Evolutionary conservation across 805 yeast genomes (phyloP).

Genomic region (Tetrapisispora pingtungensis): DNA sequence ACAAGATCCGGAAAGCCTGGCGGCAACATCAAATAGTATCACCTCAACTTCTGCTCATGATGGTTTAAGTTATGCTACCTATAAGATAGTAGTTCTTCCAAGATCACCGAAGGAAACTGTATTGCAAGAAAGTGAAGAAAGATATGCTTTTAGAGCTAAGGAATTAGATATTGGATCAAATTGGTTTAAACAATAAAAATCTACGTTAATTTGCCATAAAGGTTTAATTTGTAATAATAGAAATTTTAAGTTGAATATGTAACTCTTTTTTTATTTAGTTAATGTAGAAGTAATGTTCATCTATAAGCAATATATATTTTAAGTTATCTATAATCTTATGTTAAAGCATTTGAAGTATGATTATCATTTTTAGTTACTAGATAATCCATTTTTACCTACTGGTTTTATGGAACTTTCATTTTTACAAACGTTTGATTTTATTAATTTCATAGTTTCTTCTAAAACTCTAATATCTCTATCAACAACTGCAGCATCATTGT

Average conservation of each 20-base stretch:
- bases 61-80: slow-evolving; percentile 65
- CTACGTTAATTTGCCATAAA: too few relatives aligned
- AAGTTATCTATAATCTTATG: too few relatives aligned
- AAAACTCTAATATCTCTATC: slow-evolving; percentile 66
- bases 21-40: not conserved
- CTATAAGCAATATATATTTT: too few relatives aligned
- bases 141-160: not conserved
- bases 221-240: too few relatives aligned
- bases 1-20: not conserved
- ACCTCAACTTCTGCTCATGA: slow-evolving; percentile 41
- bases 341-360: too few relatives aligned
- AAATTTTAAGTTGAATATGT: not conserved
- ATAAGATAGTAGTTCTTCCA: slow-evolving; percentile 28
- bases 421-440: slow-evolving; percentile 20
- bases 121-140: not conserved
- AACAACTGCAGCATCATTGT: slow-evolving; percentile 51
- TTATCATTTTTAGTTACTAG: slow-evolving; percentile 1
- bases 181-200: not conserved
- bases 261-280: too few relatives aligned
- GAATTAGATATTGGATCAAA: not conserved
- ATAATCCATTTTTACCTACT: not conserved
- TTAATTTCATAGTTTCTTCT: slow-evolving; percentile 42
- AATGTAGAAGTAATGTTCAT: too few relatives aligned
- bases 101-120: slow-evolving; percentile 6
- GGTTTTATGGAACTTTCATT: too few relatives aligned